Base-by-base conservation (phyloP, 495 filamentous ascomycete genomes). In the Aspergillus steynii region DNA sequence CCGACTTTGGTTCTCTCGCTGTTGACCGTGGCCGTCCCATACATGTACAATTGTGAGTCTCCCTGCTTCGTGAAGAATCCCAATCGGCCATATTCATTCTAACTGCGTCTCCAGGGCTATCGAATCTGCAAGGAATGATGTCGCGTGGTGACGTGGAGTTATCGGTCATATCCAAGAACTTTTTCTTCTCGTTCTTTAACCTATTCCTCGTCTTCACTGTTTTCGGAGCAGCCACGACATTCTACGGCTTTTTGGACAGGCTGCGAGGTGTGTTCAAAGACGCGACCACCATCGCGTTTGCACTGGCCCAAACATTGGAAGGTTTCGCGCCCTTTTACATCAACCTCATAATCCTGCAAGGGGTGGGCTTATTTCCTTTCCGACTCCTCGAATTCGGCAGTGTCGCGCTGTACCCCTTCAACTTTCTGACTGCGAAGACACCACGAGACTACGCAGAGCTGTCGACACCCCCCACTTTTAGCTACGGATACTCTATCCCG, bases 171-270 rank as follows among this genome's bases (percentile, higher is more conserved):
- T 96, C 92, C 59, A 99, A 99, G 80, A 99, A 97, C 70, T 99
- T 97, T 77, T 97, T 97, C 83, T 99, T 98, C 75, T 92, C 90
- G 34, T 99, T 99, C 79, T 97, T 98, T 85, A 99, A 99, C 77
- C 87, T 97, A 27, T 99, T 99, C 77, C 80, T 98, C 55, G 83
- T 97, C 50, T 97, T 97, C 71, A 96, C 95, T 2, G 85, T 96
- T 29, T 89, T 96, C 50, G 92, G 93, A 53, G 92, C 93, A 31
- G 92, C 89, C 6, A 83, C 83, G n/a, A 80, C 77, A 29, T 86
- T 88, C 60, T 82, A 88, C 45, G 80, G 83, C 31, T 88, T 95
- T 67, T 85, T 86, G 74, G 75, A 87, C 52, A 82, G 85, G 42
- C 80, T 97, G 12, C 85, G 86, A 49, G 85, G 93, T 55, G 83